These are phyloP conservation scores for Cicer cuneatum DNA, from an alignment of 306 rosid species.

Conservation along the genomic window DNA sequence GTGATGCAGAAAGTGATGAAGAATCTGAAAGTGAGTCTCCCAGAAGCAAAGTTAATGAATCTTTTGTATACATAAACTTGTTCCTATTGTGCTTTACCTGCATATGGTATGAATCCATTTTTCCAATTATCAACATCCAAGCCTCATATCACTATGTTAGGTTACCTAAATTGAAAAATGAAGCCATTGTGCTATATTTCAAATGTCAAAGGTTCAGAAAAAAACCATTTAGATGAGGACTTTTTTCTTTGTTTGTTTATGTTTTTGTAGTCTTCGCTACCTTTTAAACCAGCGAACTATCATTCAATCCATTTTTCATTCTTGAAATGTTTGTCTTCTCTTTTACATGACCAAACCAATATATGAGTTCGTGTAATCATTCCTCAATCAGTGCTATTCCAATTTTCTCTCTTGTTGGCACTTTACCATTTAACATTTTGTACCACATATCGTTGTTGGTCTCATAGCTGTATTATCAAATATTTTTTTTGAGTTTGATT, in stretches of 20 bases:
- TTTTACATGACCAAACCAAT: too few relatives aligned
- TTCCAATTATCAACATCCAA: slow-evolving; percentile 5
- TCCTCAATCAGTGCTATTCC: too few relatives aligned
- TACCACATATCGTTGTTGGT: too few relatives aligned
- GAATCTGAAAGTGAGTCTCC: slow-evolving; percentile 83
- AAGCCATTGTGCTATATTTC: slow-evolving; percentile 19
- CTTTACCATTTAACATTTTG: too few relatives aligned
- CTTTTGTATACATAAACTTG: slow-evolving; percentile 38
- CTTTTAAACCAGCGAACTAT: background rate
- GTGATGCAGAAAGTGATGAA: slow-evolving; percentile 85
- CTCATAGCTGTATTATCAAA: too few relatives aligned
- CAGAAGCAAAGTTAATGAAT: slow-evolving; percentile 40
- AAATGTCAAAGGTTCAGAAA: background rate
- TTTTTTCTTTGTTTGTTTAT: background rate
- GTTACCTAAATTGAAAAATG: slow-evolving; percentile 9
- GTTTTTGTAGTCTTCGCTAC: background rate
- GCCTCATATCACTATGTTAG: background rate
- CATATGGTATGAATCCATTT: slow-evolving; percentile 3
- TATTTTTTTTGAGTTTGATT: too few relatives aligned
- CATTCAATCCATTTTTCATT: background rate
- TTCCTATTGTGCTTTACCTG: slow-evolving; percentile 30
- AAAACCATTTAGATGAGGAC: slow-evolving; percentile 7
- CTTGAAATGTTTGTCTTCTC: background rate
- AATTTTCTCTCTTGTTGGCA: too few relatives aligned
- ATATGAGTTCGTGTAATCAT: too few relatives aligned